A percentile compares a stretch with the other conserved stretches of the same genome.
Conservation (phyloP, 441 rosid species). For the Biscutella laevigata region DNA sequence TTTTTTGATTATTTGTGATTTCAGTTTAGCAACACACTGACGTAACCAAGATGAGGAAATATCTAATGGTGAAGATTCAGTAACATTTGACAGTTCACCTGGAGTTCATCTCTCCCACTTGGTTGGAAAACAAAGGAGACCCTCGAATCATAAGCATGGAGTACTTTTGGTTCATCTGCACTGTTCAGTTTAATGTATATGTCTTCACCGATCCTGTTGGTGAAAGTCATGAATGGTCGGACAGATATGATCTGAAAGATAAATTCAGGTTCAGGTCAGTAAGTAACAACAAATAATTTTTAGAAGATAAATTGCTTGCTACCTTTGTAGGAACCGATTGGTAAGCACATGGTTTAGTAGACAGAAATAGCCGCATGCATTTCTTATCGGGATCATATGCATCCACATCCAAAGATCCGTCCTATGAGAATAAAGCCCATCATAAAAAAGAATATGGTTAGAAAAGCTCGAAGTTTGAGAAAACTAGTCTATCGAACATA, state of each 20-base stretch:
- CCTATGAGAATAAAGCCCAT: conserved; percentile 37
- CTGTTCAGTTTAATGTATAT: conserved; percentile 59
- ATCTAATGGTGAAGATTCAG: conserved; percentile 7
- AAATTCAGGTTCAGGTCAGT: conserved; percentile 10
- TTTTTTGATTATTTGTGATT: neutral
- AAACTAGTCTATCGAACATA: conserved; percentile 12
- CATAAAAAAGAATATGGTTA: neutral
- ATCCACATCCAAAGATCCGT: conserved; percentile 87
- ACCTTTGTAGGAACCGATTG: conserved; percentile 97
- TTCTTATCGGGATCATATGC: conserved; percentile 69
- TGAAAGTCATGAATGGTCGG: conserved; percentile 93
- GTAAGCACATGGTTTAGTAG: conserved; percentile 74
- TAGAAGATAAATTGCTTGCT: conserved; percentile 10
- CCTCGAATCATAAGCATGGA: conserved; percentile 74
- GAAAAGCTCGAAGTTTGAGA: conserved; percentile 9
- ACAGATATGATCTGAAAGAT: conserved; percentile 66
- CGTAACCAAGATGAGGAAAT: neutral
- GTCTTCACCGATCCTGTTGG: conserved; percentile 88
- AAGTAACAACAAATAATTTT: neutral
- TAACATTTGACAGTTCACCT: conserved; percentile 44
- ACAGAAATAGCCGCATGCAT: conserved; percentile 74
- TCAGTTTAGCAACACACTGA: conserved; percentile 9
- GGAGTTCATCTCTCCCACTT: conserved; percentile 63
- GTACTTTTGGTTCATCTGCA: conserved; percentile 78
- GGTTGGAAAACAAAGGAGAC: conserved; percentile 58